Percentiles rank a stretch among this genome's conserved stretches.
Evolutionary conservation across 345 rosid species (phyloP).

Genomic region (Rhizophora mangle): DNA sequence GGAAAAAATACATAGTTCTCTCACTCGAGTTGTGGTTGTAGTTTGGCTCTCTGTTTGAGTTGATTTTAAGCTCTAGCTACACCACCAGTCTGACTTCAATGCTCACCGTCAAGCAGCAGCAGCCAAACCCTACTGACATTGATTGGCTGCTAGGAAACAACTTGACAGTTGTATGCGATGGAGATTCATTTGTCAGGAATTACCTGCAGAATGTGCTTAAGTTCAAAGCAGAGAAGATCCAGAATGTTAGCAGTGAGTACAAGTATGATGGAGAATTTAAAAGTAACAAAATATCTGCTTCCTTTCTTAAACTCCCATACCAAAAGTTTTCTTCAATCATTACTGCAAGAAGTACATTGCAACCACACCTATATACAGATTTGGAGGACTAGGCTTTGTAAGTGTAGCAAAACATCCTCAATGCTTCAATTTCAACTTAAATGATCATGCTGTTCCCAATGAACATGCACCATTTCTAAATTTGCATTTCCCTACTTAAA

Average conservation of each 20-base stretch:
- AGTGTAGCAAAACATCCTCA: slow-evolving; percentile 14
- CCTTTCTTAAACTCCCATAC: slow-evolving; percentile 53
- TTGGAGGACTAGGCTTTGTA: slow-evolving; percentile 62
- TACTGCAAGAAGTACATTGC: slow-evolving; percentile 40
- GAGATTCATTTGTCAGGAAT: slow-evolving; percentile 40
- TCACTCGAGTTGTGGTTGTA: slow-evolving; percentile 45
- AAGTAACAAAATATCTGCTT: slow-evolving; percentile 32
- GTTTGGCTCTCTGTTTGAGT: slow-evolving; percentile 61
- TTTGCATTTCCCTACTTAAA: neutral
- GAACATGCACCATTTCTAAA: neutral
- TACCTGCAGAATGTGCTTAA: slow-evolving; percentile 34
- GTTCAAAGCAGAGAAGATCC: slow-evolving; percentile 25
- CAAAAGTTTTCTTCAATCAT: slow-evolving; percentile 32
- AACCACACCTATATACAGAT: slow-evolving; percentile 27
- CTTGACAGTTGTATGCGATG: slow-evolving; percentile 45
- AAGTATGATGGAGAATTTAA: slow-evolving; percentile 25
- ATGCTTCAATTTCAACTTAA: neutral
- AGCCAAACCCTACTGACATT: slow-evolving; percentile 36
- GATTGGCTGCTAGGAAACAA: slow-evolving; percentile 28
- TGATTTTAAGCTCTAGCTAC: slow-evolving; percentile 56
- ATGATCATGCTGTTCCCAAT: neutral
- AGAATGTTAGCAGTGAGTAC: slow-evolving; percentile 18
- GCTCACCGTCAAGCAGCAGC: slow-evolving; percentile 45
- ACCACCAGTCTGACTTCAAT: slow-evolving; percentile 54
- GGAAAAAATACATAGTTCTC: slow-evolving; percentile 35